Conservation (phyloP, 2,329 filamentous ascomycete genomes). For the Didymella exigua region DNA sequence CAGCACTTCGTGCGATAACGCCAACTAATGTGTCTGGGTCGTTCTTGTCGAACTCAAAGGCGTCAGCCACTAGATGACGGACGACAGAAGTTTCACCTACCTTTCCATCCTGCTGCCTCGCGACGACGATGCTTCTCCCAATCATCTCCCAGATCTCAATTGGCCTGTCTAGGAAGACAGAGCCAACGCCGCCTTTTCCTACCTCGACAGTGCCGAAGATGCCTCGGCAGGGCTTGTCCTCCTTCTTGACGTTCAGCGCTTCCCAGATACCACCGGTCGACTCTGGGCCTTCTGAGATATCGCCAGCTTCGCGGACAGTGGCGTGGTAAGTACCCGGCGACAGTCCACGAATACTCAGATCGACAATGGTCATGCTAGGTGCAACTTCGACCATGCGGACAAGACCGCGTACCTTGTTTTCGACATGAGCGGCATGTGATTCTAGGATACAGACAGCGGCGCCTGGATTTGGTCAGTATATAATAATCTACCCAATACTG, state of each 20-base stretch:
- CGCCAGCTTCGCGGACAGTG: slow-evolving; percentile 82
- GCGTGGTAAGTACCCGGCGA: slow-evolving; percentile 81
- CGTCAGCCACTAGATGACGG: neutral
- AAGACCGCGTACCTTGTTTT: slow-evolving; percentile 78
- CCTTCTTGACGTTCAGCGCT: slow-evolving; percentile 52
- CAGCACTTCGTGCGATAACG: slow-evolving; percentile 91
- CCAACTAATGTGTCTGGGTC: slow-evolving; percentile 87
- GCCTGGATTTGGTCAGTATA: slow-evolving; percentile 50
- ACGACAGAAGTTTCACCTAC: slow-evolving; percentile 10
- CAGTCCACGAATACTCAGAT: slow-evolving; percentile 84
- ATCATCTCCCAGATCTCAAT: slow-evolving; percentile 97
- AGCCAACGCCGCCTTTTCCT: slow-evolving; percentile 74
- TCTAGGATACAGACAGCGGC: slow-evolving; percentile 96
- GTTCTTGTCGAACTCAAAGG: slow-evolving; percentile 55
- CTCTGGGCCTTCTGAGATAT: slow-evolving; percentile 81
- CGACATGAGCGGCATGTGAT: slow-evolving; percentile 68
- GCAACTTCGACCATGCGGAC: slow-evolving; percentile 93
- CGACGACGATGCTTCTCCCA: slow-evolving; percentile 87
- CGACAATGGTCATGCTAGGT: slow-evolving; percentile 77
- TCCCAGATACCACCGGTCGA: slow-evolving; percentile 87
- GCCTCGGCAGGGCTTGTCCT: slow-evolving; percentile 61
- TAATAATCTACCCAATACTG: neutral
- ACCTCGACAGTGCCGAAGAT: slow-evolving; percentile 78
- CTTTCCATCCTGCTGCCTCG: slow-evolving; percentile 66
- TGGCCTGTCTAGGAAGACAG: slow-evolving; percentile 77